phyloP scores from a whole-genome alignment of 331 rosid genomes.

The Stylosanthes scabra region DNA sequence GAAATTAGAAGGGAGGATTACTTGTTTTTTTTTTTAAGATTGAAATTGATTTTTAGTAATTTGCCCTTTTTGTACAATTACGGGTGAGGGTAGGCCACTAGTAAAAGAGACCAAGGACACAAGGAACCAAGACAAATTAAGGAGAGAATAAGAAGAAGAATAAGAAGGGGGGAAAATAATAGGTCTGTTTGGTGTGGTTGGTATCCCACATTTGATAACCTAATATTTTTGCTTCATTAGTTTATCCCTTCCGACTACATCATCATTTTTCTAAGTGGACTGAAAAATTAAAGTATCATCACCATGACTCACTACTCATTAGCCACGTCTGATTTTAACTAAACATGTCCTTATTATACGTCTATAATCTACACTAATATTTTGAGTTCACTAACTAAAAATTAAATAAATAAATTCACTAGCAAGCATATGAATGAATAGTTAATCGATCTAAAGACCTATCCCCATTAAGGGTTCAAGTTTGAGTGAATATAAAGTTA shows the following conservation, averaged over 20 bases:
- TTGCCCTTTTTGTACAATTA: neutral
- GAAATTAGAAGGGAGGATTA: neutral
- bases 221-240: slow-evolving; percentile 31
- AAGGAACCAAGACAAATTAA: slow-evolving; percentile 22
- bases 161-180: neutral
- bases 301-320: neutral
- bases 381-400: too few relatives aligned
- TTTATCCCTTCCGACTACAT: neutral
- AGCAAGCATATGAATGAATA: too few relatives aligned
- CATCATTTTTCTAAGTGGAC: neutral
- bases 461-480: too few relatives aligned
- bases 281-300: neutral
- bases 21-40: neutral
- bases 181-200: slow-evolving; percentile 57
- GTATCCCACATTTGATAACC: slow-evolving; percentile 56
- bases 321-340: neutral
- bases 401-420: too few relatives aligned
- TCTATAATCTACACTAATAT: too few relatives aligned
- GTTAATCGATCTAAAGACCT: too few relatives aligned
- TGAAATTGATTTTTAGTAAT: neutral
- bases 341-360: neutral
- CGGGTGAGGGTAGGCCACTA: slow-evolving; percentile 65
- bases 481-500: too few relatives aligned
- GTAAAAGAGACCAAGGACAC: slow-evolving; percentile 26
- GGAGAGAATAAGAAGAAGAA: neutral